phyloP scores from a whole-genome alignment of 2,329 filamentous ascomycete genomes.

The Dactylellina sp. region DNA sequence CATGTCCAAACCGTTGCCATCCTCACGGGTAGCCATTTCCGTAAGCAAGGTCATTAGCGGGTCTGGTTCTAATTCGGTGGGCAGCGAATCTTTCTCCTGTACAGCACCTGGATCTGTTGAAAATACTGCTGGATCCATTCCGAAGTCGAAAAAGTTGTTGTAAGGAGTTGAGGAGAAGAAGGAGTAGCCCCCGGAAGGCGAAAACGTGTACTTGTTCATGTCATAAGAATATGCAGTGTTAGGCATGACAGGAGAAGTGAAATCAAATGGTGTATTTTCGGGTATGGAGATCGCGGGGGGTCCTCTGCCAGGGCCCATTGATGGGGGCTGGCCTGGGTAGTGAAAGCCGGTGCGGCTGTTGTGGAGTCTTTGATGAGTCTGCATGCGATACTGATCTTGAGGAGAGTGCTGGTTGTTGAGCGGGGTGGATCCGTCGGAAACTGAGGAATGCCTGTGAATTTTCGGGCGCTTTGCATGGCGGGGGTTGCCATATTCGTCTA shows the following conservation, averaged over 20 bases:
- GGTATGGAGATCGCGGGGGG: constrained; percentile 47
- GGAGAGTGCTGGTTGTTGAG: constrained; percentile 47
- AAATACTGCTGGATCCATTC: constrained; percentile 51
- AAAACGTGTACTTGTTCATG: constrained; percentile 54
- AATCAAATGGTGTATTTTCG: constrained; percentile 53
- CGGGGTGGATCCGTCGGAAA: constrained; percentile 45
- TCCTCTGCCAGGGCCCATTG: constrained; percentile 39
- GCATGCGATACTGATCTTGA: constrained; percentile 55
- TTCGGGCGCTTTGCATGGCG: constrained; percentile 49
- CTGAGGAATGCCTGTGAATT: constrained; percentile 48
- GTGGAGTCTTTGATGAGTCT: constrained; percentile 48
- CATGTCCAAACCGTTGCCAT: constrained; percentile 48
- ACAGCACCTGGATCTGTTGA: constrained; percentile 36
- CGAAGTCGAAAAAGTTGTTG: constrained; percentile 54
- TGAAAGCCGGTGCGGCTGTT: constrained; percentile 46
- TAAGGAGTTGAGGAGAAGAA: constrained; percentile 55
- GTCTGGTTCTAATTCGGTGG: constrained; percentile 49
- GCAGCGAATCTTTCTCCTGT: constrained; percentile 50
- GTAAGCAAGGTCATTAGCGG: constrained; percentile 52
- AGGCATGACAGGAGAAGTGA: constrained; percentile 44
- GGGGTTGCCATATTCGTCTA: constrained; percentile 49
- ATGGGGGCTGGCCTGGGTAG: constrained; percentile 49
- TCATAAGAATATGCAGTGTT: constrained; percentile 54
- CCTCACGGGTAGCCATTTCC: constrained; percentile 54
- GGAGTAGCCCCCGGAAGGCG: constrained; percentile 47